These are phyloP conservation scores for Xylaria telfairii DNA, from an alignment of 495 filamentous ascomycete genomes.

Conservation along the genomic window DNA sequence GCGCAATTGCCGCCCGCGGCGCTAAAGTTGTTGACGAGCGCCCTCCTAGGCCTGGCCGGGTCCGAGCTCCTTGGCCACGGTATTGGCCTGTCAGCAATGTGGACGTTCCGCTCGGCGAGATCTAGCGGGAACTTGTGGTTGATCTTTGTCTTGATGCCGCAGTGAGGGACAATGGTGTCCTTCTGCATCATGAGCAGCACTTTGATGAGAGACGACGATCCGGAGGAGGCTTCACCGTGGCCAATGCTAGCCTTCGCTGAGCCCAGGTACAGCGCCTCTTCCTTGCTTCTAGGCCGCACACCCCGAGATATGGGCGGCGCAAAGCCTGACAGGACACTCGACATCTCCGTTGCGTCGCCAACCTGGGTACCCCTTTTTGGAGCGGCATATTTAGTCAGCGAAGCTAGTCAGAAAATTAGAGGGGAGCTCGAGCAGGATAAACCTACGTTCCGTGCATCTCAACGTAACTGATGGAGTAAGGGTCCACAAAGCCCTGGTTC, in stretches of 20 bases:
- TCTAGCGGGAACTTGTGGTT: slow-evolving; percentile 68
- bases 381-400: no score
- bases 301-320: slow-evolving; percentile 44
- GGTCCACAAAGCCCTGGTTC: slow-evolving; percentile 55
- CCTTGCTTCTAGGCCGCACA: background rate
- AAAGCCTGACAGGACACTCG: slow-evolving; percentile 71
- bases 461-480: slow-evolving; percentile 67
- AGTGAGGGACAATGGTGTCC: slow-evolving; percentile 71
- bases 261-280: slow-evolving; percentile 67
- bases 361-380: slow-evolving; percentile 62
- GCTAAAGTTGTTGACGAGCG: no score
- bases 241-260: slow-evolving; percentile 80
- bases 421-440: no score
- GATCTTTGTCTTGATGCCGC: slow-evolving; percentile 51
- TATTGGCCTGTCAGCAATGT: slow-evolving; percentile 58
- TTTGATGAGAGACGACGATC: slow-evolving; percentile 75
- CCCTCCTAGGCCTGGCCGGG: slow-evolving; percentile 39
- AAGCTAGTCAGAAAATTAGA: no score
- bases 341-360: slow-evolving; percentile 70
- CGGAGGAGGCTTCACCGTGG: slow-evolving; percentile 73
- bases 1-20: slow-evolving; percentile 60
- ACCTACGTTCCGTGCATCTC: slow-evolving; percentile 79
- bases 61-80: slow-evolving; percentile 38
- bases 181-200: slow-evolving; percentile 76
- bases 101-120: slow-evolving; percentile 59